Conservation (phyloP, 345 rosid genomes). For the Murraya paniculata region DNA sequence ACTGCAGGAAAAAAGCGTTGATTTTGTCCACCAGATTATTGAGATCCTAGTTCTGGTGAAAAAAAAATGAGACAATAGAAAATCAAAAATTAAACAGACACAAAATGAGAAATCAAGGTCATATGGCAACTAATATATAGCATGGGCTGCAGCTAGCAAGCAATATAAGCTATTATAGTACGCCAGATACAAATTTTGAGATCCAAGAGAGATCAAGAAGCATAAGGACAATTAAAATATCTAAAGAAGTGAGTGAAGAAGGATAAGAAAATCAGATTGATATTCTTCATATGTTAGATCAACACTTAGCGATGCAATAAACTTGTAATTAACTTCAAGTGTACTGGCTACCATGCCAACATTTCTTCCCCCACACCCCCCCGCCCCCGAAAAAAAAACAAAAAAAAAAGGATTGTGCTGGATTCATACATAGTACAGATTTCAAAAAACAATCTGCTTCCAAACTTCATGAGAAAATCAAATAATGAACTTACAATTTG, state of each 20-base stretch:
- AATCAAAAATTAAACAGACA: background rate
- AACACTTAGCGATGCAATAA: background rate
- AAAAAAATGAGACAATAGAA: background rate
- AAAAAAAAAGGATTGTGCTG: background rate
- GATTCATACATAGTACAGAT: background rate
- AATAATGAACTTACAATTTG: constrained; percentile 48
- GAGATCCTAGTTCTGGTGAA: no score
- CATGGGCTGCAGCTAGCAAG: background rate
- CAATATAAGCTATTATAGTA: background rate
- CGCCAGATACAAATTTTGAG: background rate
- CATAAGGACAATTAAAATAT: background rate
- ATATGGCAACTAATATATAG: background rate
- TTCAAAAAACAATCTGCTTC: background rate
- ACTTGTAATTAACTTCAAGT: background rate
- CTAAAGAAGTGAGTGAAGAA: background rate
- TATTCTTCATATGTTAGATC: background rate
- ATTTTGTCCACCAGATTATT: background rate
- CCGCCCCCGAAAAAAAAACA: no score
- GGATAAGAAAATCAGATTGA: background rate
- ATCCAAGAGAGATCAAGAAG: background rate
- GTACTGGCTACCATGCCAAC: background rate
- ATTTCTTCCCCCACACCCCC: no score
- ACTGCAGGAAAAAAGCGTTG: background rate
- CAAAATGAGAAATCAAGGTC: background rate
- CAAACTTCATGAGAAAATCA: background rate